These are phyloP conservation scores for Arachis hypogaea DNA, from an alignment of 306 rosid species.

Conservation along the genomic window DNA sequence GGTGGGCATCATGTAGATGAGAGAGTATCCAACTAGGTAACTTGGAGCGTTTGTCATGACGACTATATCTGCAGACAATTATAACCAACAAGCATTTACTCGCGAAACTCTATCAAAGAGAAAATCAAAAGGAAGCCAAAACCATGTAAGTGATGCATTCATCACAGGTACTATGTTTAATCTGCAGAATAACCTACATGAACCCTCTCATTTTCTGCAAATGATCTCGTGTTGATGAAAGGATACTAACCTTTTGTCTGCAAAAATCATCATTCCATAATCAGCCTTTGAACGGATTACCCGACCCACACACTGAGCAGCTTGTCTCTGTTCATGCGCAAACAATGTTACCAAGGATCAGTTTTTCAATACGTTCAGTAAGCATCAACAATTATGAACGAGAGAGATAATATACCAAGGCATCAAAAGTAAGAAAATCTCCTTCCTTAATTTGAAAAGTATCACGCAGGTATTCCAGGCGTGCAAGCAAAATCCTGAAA, in stretches of 20 bases:
- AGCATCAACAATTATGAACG: neutral
- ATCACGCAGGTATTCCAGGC: conserved; percentile 78
- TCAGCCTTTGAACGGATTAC: conserved; percentile 97
- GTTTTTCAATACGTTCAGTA: conserved; percentile 3
- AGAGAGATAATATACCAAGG: conserved; percentile 60
- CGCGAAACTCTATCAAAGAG: conserved; percentile 4
- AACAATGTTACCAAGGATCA: conserved; percentile 22
- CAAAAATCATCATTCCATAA: conserved; percentile 99
- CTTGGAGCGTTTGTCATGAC: conserved; percentile 95
- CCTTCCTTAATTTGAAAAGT: conserved; percentile 96
- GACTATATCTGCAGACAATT: conserved; percentile 73
- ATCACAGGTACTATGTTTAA: too few relatives aligned
- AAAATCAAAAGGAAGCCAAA: conserved; percentile 2
- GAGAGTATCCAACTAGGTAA: conserved; percentile 95
- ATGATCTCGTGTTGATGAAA: neutral
- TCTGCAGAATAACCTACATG: too few relatives aligned
- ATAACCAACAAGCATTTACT: conserved; percentile 15
- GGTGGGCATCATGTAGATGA: conserved; percentile 89
- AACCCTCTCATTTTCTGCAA: conserved; percentile 8
- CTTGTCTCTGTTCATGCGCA: conserved; percentile 77
- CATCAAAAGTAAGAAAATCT: conserved; percentile 94
- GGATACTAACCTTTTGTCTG: conserved; percentile 78
- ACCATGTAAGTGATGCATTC: neutral
- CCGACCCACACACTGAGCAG: conserved; percentile 98
- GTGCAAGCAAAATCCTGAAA: conserved; percentile 88